Evolutionary conservation across 2,329 filamentous ascomycete genomes (phyloP), one percentile per base, ranked within the genome.

Genomic region (Fusarium sp.): DNA sequence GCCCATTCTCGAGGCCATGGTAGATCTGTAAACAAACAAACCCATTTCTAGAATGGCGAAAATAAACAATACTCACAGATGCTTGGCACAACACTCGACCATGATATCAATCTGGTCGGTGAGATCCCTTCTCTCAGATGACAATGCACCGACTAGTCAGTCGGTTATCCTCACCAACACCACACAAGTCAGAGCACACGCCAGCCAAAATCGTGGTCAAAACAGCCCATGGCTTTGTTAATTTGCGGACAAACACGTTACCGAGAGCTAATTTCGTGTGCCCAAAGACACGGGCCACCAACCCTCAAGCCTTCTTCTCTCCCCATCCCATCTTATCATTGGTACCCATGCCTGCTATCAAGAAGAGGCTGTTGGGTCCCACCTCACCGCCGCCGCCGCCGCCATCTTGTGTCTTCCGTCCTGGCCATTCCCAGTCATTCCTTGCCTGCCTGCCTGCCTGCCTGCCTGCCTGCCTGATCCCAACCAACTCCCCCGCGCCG

Each of bases 141-240:
- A 59, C 35, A 11, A 40, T 54, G 38, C 60, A 64, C 60, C 63
- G 61, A 69, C 45, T 38, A 61, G 54, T 74, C 68, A 63, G 40
- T 66, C 64, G 29, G 59, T 64, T 66, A 58, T 57, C 50, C 24
- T 52, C 58, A 57, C 35, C 52, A 64, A 56, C 54, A 69, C 7
- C 71, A 34, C 64, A 72, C 62, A 74, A 68, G 71, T 69, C 57
- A 72, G 37, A 67, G 64, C 69, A 76, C 66, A 70, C 75, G 66
- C 72, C 47, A 69, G 66, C 72, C 47, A 69, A 69, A 54, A 29
- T 38, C 71, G 45, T 50, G 64, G 47, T 74, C 56, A 54, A 62
- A 79, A 78, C 67, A 72, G 73, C 77, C 71, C 70, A 79, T 72
- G 64, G 77, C 69, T 70, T 67, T 73, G 67, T 76, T 72, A 57